These are phyloP conservation scores for Aspergillus glaucus DNA, from an alignment of 2,329 filamentous ascomycete species.

Conservation along the genomic window DNA sequence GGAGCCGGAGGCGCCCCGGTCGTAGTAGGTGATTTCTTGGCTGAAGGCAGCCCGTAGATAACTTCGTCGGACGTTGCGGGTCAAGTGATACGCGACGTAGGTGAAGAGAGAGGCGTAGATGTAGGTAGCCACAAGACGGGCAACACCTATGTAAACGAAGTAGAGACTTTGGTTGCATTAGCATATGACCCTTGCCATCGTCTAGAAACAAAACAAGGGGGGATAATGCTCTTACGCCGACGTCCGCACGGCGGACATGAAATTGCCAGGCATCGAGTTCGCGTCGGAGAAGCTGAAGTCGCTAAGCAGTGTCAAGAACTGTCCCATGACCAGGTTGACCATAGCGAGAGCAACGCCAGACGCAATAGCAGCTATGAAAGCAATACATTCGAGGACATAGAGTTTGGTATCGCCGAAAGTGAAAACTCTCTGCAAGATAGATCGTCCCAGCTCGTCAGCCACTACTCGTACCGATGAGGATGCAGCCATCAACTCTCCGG, in stretches of 20 bases:
- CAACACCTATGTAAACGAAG: slow-evolving; percentile 33
- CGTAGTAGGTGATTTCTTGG: slow-evolving; percentile 27
- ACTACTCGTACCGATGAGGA: background rate
- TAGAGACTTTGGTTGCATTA: slow-evolving; percentile 18
- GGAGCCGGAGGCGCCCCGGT: slow-evolving; percentile 19
- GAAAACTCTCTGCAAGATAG: slow-evolving; percentile 5
- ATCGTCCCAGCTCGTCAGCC: background rate
- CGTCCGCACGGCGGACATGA: slow-evolving; percentile 12
- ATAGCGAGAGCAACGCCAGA: slow-evolving; percentile 25
- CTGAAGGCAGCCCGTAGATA: slow-evolving; percentile 18
- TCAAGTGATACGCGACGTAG: slow-evolving; percentile 5
- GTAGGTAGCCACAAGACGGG: slow-evolving; percentile 27
- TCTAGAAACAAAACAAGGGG: background rate
- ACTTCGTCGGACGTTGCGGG: slow-evolving; percentile 11
- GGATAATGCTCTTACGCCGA: slow-evolving; percentile 4
- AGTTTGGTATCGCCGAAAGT: slow-evolving; percentile 2
- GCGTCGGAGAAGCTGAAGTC: slow-evolving; percentile 10
- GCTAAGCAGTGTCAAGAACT: slow-evolving; percentile 21
- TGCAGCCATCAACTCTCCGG: background rate
- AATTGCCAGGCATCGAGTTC: slow-evolving; percentile 6
- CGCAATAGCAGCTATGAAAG: slow-evolving; percentile 11
- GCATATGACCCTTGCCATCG: background rate
- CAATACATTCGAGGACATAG: slow-evolving; percentile 1
- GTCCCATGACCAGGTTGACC: slow-evolving; percentile 35
- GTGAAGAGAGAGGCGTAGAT: slow-evolving; percentile 19